Base-by-base conservation (phyloP, 2,329 filamentous ascomycete genomes). In the Calonectria pauciramosa region DNA sequence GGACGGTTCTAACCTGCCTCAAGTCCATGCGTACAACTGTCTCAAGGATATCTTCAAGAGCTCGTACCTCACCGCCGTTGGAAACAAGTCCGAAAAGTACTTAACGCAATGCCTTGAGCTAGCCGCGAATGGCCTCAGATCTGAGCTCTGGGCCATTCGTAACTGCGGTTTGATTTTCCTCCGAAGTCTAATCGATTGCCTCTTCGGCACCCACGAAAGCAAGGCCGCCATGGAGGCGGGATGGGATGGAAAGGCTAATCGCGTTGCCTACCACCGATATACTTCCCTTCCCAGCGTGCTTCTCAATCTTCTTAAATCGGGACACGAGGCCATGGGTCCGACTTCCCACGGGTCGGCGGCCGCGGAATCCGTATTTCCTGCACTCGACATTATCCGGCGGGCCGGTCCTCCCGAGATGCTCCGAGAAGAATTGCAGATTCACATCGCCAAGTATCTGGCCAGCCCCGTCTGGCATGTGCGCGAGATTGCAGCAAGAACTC, bases 21-120 rank as follows among this genome's bases (percentile, higher is more conserved):
- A 99, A 84, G 97, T 99, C 0, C 97, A 99, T 84, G 96, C 97
- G 0, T 90, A 98, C 82, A 99, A 99, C 83, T 98, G 95, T 75
- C 87, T 99, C 72, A 97, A 97, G 82, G 96, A 98, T 77, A 93
- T 98, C 2, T 97, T 98, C 84, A 96, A 95, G 72, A 96, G 93
- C 78, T 95, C 95, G 0, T 91, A 92, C 65, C 88, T 99, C 23
- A 89, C 95, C 0, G 91, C 92, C 41, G 89, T 98, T 26, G 91
- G 94, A 34, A 91, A 92, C 70, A 90, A 90, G 68, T 94, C 95
- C 0, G 95, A 98, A 80, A 87, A 88, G 0, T 94, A 96, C 79
- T 89, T 98, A 10, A 92, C 94, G 11, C 88, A 91, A 36, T 93
- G 93, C 41, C 88, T 99, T 5, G 91, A 93, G 75, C 89, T 99